A percentile compares a stretch with the other conserved stretches of the same genome.
These are phyloP conservation scores for Atalantia buxifolia DNA, from an alignment of 345 rosid genomes.

Conservation along the genomic window DNA sequence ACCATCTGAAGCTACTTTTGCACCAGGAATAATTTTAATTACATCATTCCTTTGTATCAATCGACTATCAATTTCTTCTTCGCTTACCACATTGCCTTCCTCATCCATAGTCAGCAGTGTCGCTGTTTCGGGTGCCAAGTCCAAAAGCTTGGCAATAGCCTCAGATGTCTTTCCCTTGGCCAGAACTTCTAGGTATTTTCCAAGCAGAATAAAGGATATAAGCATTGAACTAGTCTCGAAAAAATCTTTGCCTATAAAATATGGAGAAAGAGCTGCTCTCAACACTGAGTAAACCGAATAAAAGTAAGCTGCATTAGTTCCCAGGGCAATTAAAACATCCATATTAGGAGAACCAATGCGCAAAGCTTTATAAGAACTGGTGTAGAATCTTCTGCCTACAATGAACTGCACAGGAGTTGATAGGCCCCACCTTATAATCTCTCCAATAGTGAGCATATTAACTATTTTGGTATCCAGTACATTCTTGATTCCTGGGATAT, in stretches of 20 bases:
- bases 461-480: slow-evolving; percentile 58
- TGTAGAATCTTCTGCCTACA: slow-evolving; percentile 74
- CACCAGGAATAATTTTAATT: slow-evolving; percentile 72
- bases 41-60: slow-evolving; percentile 81
- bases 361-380: slow-evolving; percentile 74
- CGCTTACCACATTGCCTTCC: slow-evolving; percentile 57
- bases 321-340: slow-evolving; percentile 90
- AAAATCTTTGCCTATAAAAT: slow-evolving; percentile 70
- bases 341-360: slow-evolving; percentile 81
- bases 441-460: slow-evolving; percentile 77
- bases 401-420: slow-evolving; percentile 88
- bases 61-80: slow-evolving; percentile 81
- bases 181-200: slow-evolving; percentile 83
- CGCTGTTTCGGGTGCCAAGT: slow-evolving; percentile 74
- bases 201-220: slow-evolving; percentile 82
- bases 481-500: slow-evolving; percentile 60
- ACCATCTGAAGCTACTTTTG: slow-evolving; percentile 73
- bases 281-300: slow-evolving; percentile 75
- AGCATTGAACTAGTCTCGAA: slow-evolving; percentile 98
- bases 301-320: slow-evolving; percentile 93
- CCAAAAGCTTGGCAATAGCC: slow-evolving; percentile 94
- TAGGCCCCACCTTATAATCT: slow-evolving; percentile 59
- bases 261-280: slow-evolving; percentile 65
- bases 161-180: slow-evolving; percentile 92
- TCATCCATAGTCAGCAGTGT: slow-evolving; percentile 51